These are phyloP conservation scores for Neurospora sp. DNA, from an alignment of 495 filamentous ascomycete species.

Conservation along the genomic window DNA sequence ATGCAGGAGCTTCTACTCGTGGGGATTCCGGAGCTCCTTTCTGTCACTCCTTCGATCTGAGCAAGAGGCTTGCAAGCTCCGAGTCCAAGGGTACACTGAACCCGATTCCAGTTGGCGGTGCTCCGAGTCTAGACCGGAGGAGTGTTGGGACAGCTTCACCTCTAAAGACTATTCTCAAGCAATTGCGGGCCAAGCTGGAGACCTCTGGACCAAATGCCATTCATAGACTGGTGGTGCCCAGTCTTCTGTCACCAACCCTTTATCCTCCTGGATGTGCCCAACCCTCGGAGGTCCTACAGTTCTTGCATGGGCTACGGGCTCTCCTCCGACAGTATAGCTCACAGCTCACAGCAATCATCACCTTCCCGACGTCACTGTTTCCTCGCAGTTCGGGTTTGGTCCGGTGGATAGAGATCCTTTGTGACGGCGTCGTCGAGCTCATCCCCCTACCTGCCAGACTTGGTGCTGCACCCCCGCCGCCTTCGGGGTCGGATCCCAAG, in stretches of 20 bases:
- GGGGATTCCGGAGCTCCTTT: conserved; percentile 43
- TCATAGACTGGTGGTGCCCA: conserved; percentile 78
- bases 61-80: conserved; percentile 61
- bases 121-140: conserved; percentile 10
- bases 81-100: conserved; percentile 35
- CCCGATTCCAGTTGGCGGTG: conserved; percentile 32
- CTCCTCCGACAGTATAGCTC: conserved; percentile 56
- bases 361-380: conserved; percentile 70
- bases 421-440: conserved; percentile 81
- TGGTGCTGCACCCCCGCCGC: conserved; percentile 36
- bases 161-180: conserved; percentile 52
- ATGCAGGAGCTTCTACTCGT: conserved; percentile 46
- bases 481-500: conserved; percentile 24
- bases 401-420: conserved; percentile 79
- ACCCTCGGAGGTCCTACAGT: conserved; percentile 67
- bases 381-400: conserved; percentile 68
- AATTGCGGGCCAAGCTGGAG: conserved; percentile 47
- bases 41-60: conserved; percentile 85
- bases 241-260: conserved; percentile 69
- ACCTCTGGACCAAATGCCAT: conserved; percentile 48
- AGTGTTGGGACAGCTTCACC: conserved; percentile 34
- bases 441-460: conserved; percentile 69
- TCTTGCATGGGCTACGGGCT: conserved; percentile 69
- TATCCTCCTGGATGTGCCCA: conserved; percentile 58
- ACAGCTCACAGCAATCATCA: conserved; percentile 64